Percentiles rank a stretch among this genome's conserved stretches.
Evolutionary conservation across 2,329 filamentous ascomycete genomes (phyloP).

Genomic region (Orbilia brochopaga): DNA sequence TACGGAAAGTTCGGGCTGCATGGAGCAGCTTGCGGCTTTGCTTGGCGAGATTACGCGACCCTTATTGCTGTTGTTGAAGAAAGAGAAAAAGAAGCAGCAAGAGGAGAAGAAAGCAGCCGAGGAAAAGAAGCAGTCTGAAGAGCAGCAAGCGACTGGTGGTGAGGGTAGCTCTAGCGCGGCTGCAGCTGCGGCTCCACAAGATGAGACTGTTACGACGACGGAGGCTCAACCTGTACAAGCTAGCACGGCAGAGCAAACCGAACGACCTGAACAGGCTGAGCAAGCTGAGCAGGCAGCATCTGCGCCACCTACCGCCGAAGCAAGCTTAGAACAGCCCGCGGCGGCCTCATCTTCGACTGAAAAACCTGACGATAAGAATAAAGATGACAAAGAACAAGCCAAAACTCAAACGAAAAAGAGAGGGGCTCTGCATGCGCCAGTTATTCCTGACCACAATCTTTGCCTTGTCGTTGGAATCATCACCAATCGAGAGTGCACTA

Average conservation of each 20-base stretch:
- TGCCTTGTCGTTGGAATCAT: constrained; percentile 96
- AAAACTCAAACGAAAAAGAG: constrained; percentile 62
- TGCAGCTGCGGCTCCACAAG: neutral
- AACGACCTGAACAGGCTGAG: neutral
- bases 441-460: constrained; percentile 86
- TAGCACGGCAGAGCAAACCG: constrained; percentile 14
- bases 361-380: constrained; percentile 53
- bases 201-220: constrained; percentile 1
- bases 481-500: constrained; percentile 92
- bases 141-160: constrained; percentile 9
- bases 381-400: constrained; percentile 42
- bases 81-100: constrained; percentile 72
- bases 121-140: constrained; percentile 57
- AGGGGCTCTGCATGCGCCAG: constrained; percentile 74
- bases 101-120: constrained; percentile 62
- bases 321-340: constrained; percentile 7
- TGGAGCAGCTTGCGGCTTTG: constrained; percentile 88
- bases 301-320: constrained; percentile 1
- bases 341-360: constrained; percentile 13
- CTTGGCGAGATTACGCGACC: constrained; percentile 88
- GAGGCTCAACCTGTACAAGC: constrained; percentile 17
- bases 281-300: neutral
- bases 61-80: constrained; percentile 78
- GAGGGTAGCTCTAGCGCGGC: constrained; percentile 11
- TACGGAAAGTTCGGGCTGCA: constrained; percentile 94